Evolutionary conservation across 176 grass and related monocot genomes (phyloP), one percentile per base, ranked within the genome.

Genomic region (Hordeum marinum): DNA sequence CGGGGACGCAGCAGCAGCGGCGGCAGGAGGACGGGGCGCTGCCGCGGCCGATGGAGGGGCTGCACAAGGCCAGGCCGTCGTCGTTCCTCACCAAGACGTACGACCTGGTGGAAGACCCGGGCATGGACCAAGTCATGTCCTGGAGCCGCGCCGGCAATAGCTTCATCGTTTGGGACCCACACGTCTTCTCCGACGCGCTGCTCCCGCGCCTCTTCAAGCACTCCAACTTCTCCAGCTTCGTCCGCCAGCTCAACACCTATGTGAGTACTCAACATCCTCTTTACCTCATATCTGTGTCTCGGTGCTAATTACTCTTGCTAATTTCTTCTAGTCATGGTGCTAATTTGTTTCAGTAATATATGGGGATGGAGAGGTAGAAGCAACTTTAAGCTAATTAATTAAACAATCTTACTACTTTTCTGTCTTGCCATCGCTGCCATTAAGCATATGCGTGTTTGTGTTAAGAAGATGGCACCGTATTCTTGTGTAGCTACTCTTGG

Each of bases 211-310:
- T 93, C 72, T 96, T 96, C 94, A 96, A 96, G 86, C 94, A 96
- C 85, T 66, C 27, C 60, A 96, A 96, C 73, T 96, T 93, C 91
- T 96, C 91, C 76, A 96, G 94, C 84, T 96, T 96, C 77, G 94
- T 96, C 40, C 74, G 94, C 9, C 94, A 96, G 91, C 94, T 96
- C 52, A 96, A 96, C 81, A 96, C 94, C 43, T 96, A 96, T 85
- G 94, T 96, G 87, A 50, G 20, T 6, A 41, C 14, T 17, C 46
- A 17, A 17, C 48, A 6, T 15, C 48, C 48, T 50, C 4, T 3
- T n/a, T 34, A 34, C 48, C 15, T 17, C 14, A 15, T 17, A 2
- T 17, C 52, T 21, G 17, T 55, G 14, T 55, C 18, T 1, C 8
- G 63, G 27, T 32, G 23, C 42, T 2, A n/a, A n/a, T n/a, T n/a